Evolutionary conservation across 208 protist genomes (phyloP), one percentile per base, ranked within the genome.

Genomic region (Novymonas esmeraldas): DNA sequence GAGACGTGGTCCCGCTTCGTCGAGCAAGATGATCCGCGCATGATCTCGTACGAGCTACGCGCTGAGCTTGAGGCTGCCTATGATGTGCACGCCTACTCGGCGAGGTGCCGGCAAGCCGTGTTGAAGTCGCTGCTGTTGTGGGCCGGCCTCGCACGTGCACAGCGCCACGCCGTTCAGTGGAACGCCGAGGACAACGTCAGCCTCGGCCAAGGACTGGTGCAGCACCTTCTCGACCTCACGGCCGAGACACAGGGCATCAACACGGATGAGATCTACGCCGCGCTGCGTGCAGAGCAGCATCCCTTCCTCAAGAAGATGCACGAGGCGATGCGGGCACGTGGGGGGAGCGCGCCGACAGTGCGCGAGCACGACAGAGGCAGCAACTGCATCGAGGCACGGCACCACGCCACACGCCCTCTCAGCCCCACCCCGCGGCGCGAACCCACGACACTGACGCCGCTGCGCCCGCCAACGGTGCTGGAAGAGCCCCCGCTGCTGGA

Each of bases 161-260:
- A 72, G 33, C 66, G 48, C 5, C 41, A 36, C 24, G 16, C 33
- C 2, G 36, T 72, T 3, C 34, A 31, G 57, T 64, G 66, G 66
- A 33, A 64, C 48, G 45, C 51, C 18, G 38, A 44, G 3, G n/a
- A 33, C 10, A 64, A 64, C 41, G 20, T 72, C 34, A 26, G 39
- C 6, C 66, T 72, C n/a, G 66, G 66, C 1, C 66, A 72, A 45
- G 46, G 45, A 0, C 45, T 72, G 2, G 26, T 72, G 22, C 66
- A 72, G 39, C 56, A 72, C n/a, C 22, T 59, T 7, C 56, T 72
- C 7, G 56, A 64, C 49, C 36, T 72, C 28, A 72, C 66, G 1
- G 66, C 66, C 2, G 57, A 72, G 66, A 6, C 58, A 16, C 61
- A 64, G 14, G 48, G 57, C 57, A 50, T 64, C n/a, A 72, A 44